Conservation (phyloP, 1,284 basidiomycete species). For the Irpex rosettiformis region DNA sequence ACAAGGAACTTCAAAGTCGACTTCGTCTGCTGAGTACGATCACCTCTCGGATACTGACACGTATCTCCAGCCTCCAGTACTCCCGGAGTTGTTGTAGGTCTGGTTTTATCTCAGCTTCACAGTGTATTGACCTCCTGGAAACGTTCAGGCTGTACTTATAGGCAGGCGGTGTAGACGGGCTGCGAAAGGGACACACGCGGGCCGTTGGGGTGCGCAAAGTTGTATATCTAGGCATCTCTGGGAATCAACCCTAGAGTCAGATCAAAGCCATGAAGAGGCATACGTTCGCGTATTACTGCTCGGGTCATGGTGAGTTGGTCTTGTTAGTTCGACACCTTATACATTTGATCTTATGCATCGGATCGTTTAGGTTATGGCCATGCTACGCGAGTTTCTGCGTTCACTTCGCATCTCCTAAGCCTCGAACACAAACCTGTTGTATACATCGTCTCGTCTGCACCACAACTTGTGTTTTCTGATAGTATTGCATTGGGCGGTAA, state of each 20-base stretch:
- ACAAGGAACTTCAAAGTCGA: neutral
- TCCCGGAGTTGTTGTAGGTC: no score
- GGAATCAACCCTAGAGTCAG: no score
- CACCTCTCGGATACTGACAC: neutral
- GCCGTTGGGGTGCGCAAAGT: no score
- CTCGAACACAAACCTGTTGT: conserved; percentile 41
- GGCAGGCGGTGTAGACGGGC: no score
- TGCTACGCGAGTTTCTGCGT: conserved; percentile 70
- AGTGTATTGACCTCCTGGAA: no score
- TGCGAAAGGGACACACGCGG: no score
- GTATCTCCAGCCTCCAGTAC: no score
- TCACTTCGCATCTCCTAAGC: conserved; percentile 52
- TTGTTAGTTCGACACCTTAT: neutral
- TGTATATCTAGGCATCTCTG: no score
- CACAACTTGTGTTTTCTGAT: conserved; percentile 60
- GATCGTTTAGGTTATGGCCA: conserved; percentile 58
- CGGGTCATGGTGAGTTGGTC: conserved; percentile 55
- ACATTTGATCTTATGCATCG: neutral
- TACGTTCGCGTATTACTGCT: conserved; percentile 64
- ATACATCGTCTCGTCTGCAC: conserved; percentile 66
- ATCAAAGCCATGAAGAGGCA: no score
- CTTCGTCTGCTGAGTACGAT: neutral
- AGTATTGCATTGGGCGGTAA: conserved; percentile 48
- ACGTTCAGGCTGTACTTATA: neutral
- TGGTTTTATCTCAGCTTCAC: no score